Evolutionary conservation across 2,329 filamentous ascomycete genomes (phyloP).

Genomic region (Monosporascus sp.): DNA sequence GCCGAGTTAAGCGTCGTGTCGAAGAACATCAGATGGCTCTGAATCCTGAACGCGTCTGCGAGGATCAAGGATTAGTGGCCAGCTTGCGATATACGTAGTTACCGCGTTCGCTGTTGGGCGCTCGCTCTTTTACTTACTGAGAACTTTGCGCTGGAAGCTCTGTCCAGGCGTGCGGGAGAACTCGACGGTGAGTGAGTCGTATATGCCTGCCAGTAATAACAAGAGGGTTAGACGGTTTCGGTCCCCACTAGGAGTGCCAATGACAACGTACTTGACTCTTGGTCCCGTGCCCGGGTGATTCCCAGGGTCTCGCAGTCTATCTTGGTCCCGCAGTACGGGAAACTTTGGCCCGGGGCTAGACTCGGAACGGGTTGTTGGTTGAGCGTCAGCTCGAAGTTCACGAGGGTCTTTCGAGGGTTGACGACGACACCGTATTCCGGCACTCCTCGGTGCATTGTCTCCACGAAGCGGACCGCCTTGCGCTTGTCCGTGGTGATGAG

Average conservation of each 20-base stretch:
- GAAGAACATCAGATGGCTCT: slow-evolving; percentile 78
- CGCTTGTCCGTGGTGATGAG: slow-evolving; percentile 67
- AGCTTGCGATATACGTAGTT: too few relatives aligned
- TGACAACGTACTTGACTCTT: slow-evolving; percentile 38
- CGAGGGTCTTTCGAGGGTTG: slow-evolving; percentile 71
- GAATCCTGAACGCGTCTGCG: slow-evolving; percentile 68
- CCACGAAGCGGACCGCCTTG: slow-evolving; percentile 68
- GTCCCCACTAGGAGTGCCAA: too few relatives aligned
- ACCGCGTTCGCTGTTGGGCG: too few relatives aligned
- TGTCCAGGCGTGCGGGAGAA: slow-evolving; percentile 66
- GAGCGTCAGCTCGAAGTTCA: slow-evolving; percentile 70
- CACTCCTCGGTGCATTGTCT: slow-evolving; percentile 74
- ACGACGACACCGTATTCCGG: slow-evolving; percentile 76
- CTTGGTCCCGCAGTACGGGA: slow-evolving; percentile 82
- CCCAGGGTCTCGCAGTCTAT: slow-evolving; percentile 73
- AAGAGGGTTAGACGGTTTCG: background rate
- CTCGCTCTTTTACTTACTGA: slow-evolving; percentile 44
- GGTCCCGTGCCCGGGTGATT: slow-evolving; percentile 62
- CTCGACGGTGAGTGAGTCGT: slow-evolving; percentile 75
- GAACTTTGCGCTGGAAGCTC: slow-evolving; percentile 73
- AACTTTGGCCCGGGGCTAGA: slow-evolving; percentile 39
- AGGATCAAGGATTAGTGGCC: too few relatives aligned
- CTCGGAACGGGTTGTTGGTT: slow-evolving; percentile 47
- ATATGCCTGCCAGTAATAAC: slow-evolving; percentile 40
- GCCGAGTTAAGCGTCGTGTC: slow-evolving; percentile 73